These are phyloP conservation scores for Gnetum montanum DNA, from an alignment of 75 land plant genomes.

Conservation along the genomic window DNA sequence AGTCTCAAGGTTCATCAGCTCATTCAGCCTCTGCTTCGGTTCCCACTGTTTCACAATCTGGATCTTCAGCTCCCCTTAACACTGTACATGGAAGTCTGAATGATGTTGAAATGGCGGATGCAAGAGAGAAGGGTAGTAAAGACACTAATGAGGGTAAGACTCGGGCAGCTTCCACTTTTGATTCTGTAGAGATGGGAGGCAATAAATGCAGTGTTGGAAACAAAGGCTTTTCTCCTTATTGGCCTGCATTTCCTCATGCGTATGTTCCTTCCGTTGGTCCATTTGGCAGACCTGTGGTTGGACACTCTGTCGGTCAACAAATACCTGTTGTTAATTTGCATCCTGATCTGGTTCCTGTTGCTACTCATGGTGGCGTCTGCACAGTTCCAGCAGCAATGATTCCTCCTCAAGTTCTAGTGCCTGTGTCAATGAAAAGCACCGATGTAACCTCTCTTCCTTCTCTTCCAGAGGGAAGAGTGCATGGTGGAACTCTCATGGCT, in stretches of 20 bases:
- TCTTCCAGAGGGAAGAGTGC: slow-evolving; percentile 68
- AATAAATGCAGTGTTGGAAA: background rate
- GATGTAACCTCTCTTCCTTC: background rate
- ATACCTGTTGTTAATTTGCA: slow-evolving; percentile 1
- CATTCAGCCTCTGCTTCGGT: slow-evolving; percentile 1
- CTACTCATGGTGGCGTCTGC: background rate
- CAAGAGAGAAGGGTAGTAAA: slow-evolving; percentile 3
- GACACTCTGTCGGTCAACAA: background rate
- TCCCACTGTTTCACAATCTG: no score
- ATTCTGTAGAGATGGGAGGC: background rate
- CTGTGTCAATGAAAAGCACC: slow-evolving; percentile 19
- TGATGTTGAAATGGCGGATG: slow-evolving; percentile 4
- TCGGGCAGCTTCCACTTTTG: background rate
- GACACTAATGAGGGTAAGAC: background rate
- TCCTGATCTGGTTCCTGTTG: background rate
- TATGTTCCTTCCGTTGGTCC: background rate
- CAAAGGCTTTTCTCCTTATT: background rate
- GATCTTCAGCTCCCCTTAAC: background rate
- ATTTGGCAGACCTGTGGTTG: background rate
- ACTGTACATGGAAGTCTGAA: background rate
- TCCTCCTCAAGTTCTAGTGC: slow-evolving; percentile 25
- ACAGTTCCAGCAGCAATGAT: background rate
- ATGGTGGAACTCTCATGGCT: slow-evolving; percentile 61
- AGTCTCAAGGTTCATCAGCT: background rate
- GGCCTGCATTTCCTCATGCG: background rate